Percentiles rank a stretch among this genome's conserved stretches.
phyloP scores from a whole-genome alignment of 306 rosid species.

The Sicyos edulis region DNA sequence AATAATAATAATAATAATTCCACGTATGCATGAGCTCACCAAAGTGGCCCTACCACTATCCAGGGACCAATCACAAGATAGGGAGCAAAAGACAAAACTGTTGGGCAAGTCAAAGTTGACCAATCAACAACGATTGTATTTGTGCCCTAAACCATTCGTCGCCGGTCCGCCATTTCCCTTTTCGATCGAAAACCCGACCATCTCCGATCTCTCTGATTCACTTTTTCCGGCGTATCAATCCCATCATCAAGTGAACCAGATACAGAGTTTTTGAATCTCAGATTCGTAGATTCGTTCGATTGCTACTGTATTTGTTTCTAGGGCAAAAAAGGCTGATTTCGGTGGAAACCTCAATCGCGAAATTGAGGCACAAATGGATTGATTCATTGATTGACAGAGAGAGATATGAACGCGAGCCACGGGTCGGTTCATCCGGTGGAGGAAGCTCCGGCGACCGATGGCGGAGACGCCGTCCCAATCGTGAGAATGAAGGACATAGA shows the following conservation, averaged over 20 bases:
- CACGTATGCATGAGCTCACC: neutral
- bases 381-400: slow-evolving; percentile 16
- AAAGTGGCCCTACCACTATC: slow-evolving; percentile 2
- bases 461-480: slow-evolving; percentile 44
- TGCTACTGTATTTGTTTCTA: neutral
- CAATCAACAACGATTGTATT: neutral
- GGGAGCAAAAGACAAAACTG: neutral
- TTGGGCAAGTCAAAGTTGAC: neutral
- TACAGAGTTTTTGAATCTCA: neutral
- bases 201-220: slow-evolving; percentile 4
- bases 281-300: neutral
- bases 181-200: slow-evolving; percentile 1
- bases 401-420: slow-evolving; percentile 77
- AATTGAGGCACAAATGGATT: neutral
- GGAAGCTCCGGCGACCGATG: slow-evolving; percentile 47
- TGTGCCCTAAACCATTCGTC: neutral
- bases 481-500: slow-evolving; percentile 76
- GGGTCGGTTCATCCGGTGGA: slow-evolving; percentile 84
- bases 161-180: neutral
- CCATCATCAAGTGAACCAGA: neutral
- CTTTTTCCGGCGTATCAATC: neutral
- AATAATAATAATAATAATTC: neutral
- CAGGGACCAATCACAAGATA: neutral
- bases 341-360: neutral
- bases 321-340: neutral